Evolutionary conservation across 441 rosid genomes (phyloP).

Genomic region (Gossypium schwendimanii): DNA sequence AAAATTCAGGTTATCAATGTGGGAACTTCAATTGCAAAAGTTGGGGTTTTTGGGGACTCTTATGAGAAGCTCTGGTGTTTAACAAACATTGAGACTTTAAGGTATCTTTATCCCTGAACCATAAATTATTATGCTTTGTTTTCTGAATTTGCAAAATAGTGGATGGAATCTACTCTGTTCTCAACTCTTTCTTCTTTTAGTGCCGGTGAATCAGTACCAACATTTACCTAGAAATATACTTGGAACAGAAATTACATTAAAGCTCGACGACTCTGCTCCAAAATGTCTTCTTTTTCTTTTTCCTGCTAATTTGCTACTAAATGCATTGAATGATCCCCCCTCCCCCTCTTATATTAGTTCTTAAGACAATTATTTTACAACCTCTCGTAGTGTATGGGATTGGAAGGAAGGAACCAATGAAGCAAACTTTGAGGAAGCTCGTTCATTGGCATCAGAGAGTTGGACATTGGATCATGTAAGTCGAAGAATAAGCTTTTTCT

Average conservation of each 20-base stretch:
- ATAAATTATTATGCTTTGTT: background rate
- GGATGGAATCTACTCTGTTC: background rate
- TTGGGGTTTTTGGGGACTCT: constrained; percentile 67
- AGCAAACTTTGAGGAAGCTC: constrained; percentile 67
- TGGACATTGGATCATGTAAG: constrained; percentile 72
- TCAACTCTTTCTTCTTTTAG: background rate
- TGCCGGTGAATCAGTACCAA: background rate
- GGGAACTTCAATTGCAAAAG: constrained; percentile 82
- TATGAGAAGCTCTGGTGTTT: constrained; percentile 81
- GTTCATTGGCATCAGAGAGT: constrained; percentile 63
- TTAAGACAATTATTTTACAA: constrained; percentile 1
- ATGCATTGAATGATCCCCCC: background rate
- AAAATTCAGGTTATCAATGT: constrained; percentile 71
- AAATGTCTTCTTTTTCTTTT: background rate
- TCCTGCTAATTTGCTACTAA: background rate
- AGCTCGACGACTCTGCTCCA: background rate
- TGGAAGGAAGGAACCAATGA: constrained; percentile 60
- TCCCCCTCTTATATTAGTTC: background rate
- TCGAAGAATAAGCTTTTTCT: background rate
- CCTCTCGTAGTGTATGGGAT: constrained; percentile 57
- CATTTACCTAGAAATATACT: too few species aligned
- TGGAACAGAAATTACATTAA: background rate
- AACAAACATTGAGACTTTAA: constrained; percentile 83
- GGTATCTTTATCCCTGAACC: constrained; percentile 34
- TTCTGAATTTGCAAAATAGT: background rate